Conservation (phyloP, 192 early-diverging fungal genomes). For the Coemansia erecta region DNA sequence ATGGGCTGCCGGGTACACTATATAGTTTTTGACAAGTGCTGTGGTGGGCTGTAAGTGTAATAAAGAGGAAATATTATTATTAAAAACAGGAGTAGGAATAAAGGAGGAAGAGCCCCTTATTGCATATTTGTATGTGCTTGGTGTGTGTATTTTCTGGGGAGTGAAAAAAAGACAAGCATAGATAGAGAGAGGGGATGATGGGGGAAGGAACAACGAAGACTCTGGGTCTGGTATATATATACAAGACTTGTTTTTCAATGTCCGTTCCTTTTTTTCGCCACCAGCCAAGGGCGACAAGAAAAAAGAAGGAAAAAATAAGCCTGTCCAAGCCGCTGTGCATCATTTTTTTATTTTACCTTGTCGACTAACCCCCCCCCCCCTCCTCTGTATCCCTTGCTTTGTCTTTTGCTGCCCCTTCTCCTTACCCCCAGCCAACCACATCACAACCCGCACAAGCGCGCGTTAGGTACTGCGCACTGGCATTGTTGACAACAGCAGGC, state of each 20-base stretch:
- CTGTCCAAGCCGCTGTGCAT: background rate
- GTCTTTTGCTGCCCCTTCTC: background rate
- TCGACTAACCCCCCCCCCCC: background rate
- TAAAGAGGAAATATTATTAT: too few species aligned
- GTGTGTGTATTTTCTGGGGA: too few species aligned
- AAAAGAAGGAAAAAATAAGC: background rate
- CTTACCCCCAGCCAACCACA: too few species aligned
- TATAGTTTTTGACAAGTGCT: too few species aligned
- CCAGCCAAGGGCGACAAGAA: background rate
- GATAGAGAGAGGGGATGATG: background rate
- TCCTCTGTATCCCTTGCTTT: background rate
- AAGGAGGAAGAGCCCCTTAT: too few species aligned
- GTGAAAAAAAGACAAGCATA: slow-evolving; percentile 3
- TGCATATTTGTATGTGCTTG: too few species aligned
- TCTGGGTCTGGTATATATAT: slow-evolving; percentile 9
- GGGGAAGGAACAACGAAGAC: background rate
- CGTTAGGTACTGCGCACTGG: too few species aligned
- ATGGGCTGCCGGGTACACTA: too few species aligned
- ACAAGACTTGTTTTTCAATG: slow-evolving; percentile 5
- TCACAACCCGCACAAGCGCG: too few species aligned
- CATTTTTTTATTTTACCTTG: background rate
- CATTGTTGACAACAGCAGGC: too few species aligned
- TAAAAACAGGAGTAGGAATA: too few species aligned
- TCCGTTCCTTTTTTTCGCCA: background rate
- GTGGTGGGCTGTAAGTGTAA: too few species aligned